phyloP scores from a whole-genome alignment of 208 protist genomes.

The Tritrichomonas musculus region DNA sequence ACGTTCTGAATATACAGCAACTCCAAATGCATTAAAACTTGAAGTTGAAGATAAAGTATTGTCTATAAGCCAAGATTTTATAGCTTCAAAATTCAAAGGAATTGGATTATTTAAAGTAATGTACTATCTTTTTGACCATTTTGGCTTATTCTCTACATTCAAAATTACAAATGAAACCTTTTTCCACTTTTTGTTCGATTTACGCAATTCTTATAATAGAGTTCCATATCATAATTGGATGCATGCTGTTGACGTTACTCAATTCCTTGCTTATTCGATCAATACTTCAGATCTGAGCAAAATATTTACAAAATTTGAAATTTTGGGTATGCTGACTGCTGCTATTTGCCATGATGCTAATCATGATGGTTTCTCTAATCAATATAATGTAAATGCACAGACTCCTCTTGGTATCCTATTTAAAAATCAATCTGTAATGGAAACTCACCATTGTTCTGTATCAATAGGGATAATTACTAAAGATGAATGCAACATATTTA shows the following conservation, averaged over 20 bases:
- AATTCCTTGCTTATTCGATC: constrained; percentile 52
- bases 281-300: constrained; percentile 55
- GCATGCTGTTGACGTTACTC: constrained; percentile 62
- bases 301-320: constrained; percentile 58
- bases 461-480: constrained; percentile 40
- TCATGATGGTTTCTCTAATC: constrained; percentile 88
- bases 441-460: constrained; percentile 56
- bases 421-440: constrained; percentile 59
- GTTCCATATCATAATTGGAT: constrained; percentile 65
- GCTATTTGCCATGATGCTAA: constrained; percentile 84
- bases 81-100: not conserved
- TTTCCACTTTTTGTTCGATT: constrained; percentile 14
- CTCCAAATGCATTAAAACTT: not conserved
- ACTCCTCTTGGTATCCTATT: constrained; percentile 68
- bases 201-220: constrained; percentile 33
- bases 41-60: not conserved
- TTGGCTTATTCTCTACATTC: constrained; percentile 18
- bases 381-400: constrained; percentile 78
- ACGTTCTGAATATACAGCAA: not conserved
- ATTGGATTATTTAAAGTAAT: not conserved
- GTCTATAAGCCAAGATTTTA: not conserved
- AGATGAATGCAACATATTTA: constrained; percentile 45
- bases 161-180: constrained; percentile 2
- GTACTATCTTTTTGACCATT: constrained; percentile 32
- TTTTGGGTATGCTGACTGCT: constrained; percentile 71